Conservation (phyloP, 75 land plant genomes). For the Pseudotsuga menziesii region DNA sequence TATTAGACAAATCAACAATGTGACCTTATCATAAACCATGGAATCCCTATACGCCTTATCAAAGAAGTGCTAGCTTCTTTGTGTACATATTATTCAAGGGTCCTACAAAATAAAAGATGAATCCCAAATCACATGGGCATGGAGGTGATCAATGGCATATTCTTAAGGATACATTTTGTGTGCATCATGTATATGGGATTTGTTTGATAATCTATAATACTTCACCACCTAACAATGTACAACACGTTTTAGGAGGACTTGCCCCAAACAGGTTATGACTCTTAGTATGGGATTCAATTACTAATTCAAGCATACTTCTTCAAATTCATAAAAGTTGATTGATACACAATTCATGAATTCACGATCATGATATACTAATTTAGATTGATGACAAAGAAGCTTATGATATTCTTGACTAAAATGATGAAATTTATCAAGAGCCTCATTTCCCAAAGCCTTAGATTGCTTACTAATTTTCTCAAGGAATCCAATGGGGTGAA, state of each 20-base stretch:
- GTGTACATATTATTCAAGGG: no score
- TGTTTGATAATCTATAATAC: neutral
- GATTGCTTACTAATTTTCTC: constrained; percentile 15
- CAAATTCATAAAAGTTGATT: no score
- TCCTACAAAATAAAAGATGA: no score
- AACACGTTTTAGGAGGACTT: constrained; percentile 12
- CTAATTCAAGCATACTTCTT: neutral
- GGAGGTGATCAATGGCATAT: no score
- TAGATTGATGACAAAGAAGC: constrained; percentile 3
- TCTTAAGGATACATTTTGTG: no score
- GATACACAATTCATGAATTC: neutral
- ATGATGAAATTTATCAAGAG: constrained; percentile 14
- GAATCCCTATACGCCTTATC: no score
- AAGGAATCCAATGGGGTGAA: constrained; percentile 17
- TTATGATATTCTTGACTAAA: constrained; percentile 6
- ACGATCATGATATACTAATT: no score
- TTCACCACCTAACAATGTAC: neutral
- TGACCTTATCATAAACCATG: no score
- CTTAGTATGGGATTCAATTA: neutral
- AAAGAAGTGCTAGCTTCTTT: no score
- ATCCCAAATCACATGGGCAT: no score
- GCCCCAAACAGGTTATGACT: constrained; percentile 20
- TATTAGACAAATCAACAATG: no score
- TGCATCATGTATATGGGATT: constrained; percentile 4
- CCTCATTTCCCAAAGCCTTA: constrained; percentile 19